Percentiles rank a stretch among this genome's conserved stretches.
Conservation (phyloP, 148 eudicot species). For the Linanthus parryae region DNA sequence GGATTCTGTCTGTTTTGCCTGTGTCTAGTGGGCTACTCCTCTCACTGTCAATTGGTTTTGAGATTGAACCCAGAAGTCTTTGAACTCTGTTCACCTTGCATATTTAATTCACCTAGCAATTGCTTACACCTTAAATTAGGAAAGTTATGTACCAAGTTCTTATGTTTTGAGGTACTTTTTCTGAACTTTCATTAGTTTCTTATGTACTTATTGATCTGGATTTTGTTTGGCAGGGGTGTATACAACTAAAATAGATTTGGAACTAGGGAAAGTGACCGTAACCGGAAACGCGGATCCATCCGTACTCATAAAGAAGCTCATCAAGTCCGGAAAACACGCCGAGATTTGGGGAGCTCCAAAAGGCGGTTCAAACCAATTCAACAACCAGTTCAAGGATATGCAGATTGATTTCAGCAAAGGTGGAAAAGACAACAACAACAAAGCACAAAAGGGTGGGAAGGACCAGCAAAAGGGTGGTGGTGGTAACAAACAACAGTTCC, state of each 20-base stretch:
- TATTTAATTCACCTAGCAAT: background rate
- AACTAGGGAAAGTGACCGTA: constrained; percentile 82
- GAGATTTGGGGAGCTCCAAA: constrained; percentile 63
- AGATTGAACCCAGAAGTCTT: background rate
- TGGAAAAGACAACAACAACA: constrained; percentile 23
- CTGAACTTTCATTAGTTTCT: too few species aligned
- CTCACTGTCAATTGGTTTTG: background rate
- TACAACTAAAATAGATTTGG: constrained; percentile 40
- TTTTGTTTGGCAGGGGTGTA: constrained; percentile 48
- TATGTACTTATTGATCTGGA: background rate
- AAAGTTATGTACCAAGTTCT: too few species aligned
- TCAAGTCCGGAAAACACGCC: constrained; percentile 79
- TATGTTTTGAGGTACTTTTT: too few species aligned
- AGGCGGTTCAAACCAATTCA: constrained; percentile 17
- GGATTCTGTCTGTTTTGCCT: constrained; percentile 1
- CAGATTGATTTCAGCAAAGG: constrained; percentile 38
- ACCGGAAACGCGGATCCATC: constrained; percentile 65
- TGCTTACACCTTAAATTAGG: background rate
- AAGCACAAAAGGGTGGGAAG: constrained; percentile 27
- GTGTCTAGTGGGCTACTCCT: background rate
- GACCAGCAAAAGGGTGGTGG: constrained; percentile 29
- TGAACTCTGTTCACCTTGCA: background rate
- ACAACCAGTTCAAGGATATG: constrained; percentile 48
- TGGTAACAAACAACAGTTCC: constrained; percentile 24
- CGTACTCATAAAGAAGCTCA: constrained; percentile 54